phyloP scores from a whole-genome alignment of 1,284 basidiomycete genomes.

The Cyathus olla region DNA sequence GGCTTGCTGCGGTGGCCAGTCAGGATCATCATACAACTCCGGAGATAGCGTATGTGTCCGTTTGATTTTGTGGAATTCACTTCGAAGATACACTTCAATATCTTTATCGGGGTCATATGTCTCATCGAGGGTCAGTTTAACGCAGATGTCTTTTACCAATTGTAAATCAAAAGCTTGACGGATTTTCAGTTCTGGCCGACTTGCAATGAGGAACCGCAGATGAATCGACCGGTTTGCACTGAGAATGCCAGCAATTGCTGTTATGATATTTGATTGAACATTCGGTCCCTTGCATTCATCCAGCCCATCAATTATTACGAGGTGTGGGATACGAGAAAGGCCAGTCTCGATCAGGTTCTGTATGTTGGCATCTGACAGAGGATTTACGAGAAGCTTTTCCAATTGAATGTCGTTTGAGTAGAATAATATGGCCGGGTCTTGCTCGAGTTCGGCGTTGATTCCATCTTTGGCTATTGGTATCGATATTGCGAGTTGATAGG shows the following conservation, averaged over 20 bases:
- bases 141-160: neutral
- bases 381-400: neutral
- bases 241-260: neutral
- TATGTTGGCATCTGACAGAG: too few relatives aligned
- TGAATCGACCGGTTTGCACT: too few relatives aligned
- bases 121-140: slow-evolving; percentile 3
- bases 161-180: neutral
- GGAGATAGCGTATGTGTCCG: too few relatives aligned
- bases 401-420: neutral
- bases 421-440: neutral
- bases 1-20: too few relatives aligned
- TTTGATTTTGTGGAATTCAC: slow-evolving; percentile 8
- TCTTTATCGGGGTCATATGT: slow-evolving; percentile 5
- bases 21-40: too few relatives aligned
- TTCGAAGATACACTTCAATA: slow-evolving; percentile 7
- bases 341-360: too few relatives aligned
- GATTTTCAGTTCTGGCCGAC: slow-evolving; percentile 12
- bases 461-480: neutral
- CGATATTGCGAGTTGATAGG: neutral
- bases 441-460: neutral
- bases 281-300: neutral
- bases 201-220: slow-evolving; percentile 9
- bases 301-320: neutral
- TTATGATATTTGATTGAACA: neutral
- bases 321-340: too few relatives aligned